Evolutionary conservation across 257 asterid genomes (phyloP).

Genomic region (Ehretia macrophylla): DNA sequence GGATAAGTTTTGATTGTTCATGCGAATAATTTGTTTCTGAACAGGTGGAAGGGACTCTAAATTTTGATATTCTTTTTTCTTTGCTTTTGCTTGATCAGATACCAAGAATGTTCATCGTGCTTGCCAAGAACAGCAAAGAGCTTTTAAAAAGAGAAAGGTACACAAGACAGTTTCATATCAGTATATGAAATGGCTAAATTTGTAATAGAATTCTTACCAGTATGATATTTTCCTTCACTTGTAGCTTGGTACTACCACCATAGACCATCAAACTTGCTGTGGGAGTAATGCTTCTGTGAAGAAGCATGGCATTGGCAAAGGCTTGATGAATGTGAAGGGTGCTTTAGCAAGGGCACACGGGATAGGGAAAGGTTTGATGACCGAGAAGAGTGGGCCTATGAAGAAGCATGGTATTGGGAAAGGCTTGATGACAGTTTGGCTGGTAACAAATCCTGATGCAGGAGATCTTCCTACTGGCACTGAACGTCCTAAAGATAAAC

Average conservation of each 20-base stretch:
- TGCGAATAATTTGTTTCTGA: background rate
- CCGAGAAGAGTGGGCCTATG: slow-evolving; percentile 26
- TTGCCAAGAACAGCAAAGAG: slow-evolving; percentile 39
- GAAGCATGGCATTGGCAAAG: slow-evolving; percentile 71
- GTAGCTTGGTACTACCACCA: slow-evolving; percentile 44
- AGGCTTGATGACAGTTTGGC: slow-evolving; percentile 67
- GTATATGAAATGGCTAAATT: background rate
- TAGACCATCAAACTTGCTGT: slow-evolving; percentile 35
- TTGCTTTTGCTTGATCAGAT: slow-evolving; percentile 43
- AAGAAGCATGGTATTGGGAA: slow-evolving; percentile 64
- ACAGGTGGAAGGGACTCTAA: background rate
- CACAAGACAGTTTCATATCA: slow-evolving; percentile 5
- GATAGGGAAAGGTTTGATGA: slow-evolving; percentile 73
- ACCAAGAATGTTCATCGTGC: slow-evolving; percentile 34
- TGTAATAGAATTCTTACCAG: slow-evolving; percentile 1
- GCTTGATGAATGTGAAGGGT: slow-evolving; percentile 42
- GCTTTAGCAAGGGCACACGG: slow-evolving; percentile 42
- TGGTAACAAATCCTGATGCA: slow-evolving; percentile 32
- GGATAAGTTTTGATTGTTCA: no score
- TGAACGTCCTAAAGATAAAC: slow-evolving; percentile 22
- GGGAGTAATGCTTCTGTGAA: slow-evolving; percentile 23
- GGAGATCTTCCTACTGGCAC: slow-evolving; percentile 36
- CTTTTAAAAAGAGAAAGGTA: slow-evolving; percentile 74
- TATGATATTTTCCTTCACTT: slow-evolving; percentile 14
- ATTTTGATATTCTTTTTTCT: slow-evolving; percentile 17